These are phyloP conservation scores for Candida stauntonica DNA, from an alignment of 805 yeast genomes.

Conservation along the genomic window DNA sequence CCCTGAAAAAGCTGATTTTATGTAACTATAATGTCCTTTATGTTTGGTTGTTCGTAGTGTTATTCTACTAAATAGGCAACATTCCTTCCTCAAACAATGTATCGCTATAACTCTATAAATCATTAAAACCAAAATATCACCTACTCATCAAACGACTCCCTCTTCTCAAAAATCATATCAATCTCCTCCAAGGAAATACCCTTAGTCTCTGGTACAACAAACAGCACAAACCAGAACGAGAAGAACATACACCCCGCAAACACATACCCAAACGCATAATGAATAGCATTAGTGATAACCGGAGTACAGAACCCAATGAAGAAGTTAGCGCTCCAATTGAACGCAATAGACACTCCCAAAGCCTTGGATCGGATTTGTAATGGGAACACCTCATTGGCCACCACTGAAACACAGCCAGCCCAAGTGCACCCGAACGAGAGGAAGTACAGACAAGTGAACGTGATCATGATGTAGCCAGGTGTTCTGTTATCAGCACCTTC, in stretches of 20 bases:
- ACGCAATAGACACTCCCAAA: slow-evolving; percentile 51
- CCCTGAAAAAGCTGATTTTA: too few relatives aligned
- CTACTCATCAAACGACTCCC: slow-evolving; percentile 2
- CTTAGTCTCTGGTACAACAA: slow-evolving; percentile 74
- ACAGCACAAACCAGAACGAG: slow-evolving; percentile 40
- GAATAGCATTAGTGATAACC: slow-evolving; percentile 48
- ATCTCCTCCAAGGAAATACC: slow-evolving; percentile 79
- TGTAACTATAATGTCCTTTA: too few relatives aligned
- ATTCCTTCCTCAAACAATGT: too few relatives aligned
- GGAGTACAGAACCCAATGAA: slow-evolving; percentile 62
- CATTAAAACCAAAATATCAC: too few relatives aligned
- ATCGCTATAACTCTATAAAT: too few relatives aligned
- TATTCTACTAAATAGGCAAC: too few relatives aligned
- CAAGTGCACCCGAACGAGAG: slow-evolving; percentile 51
- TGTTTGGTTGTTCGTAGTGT: too few relatives aligned
- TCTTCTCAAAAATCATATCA: slow-evolving; percentile 48
- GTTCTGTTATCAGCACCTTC: slow-evolving; percentile 26
- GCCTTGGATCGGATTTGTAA: slow-evolving; percentile 58
- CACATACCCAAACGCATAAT: slow-evolving; percentile 59
- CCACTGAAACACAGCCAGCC: slow-evolving; percentile 49
- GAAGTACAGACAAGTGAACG: slow-evolving; percentile 48
- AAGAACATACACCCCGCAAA: slow-evolving; percentile 44
- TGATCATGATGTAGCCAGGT: slow-evolving; percentile 51
- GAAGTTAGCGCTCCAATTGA: slow-evolving; percentile 49
- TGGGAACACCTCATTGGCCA: slow-evolving; percentile 45